Evolutionary conservation across 2,329 filamentous ascomycete species (phyloP).

Genomic region (Exophiala xenobiotica): DNA sequence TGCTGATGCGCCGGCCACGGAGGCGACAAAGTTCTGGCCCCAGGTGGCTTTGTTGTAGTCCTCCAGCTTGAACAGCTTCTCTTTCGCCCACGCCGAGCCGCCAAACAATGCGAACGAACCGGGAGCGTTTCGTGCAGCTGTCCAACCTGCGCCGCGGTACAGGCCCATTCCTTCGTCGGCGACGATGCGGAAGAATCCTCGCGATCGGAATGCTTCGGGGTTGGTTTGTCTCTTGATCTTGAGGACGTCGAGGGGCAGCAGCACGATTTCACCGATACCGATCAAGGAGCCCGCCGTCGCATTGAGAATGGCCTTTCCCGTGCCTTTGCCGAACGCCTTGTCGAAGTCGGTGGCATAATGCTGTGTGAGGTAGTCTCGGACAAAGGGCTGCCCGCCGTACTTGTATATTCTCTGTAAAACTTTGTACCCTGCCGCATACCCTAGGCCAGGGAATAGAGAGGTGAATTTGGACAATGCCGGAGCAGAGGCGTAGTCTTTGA

Average conservation of each 20-base stretch:
- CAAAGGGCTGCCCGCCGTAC: slow-evolving; percentile 95
- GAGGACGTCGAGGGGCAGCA: slow-evolving; percentile 91
- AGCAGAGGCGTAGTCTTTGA: slow-evolving; percentile 81
- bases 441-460: slow-evolving; percentile 92
- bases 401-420: slow-evolving; percentile 97
- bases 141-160: slow-evolving; percentile 97
- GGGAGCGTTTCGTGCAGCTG: slow-evolving; percentile 91
- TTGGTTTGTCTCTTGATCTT: slow-evolving; percentile 99
- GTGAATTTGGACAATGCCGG: slow-evolving; percentile 75
- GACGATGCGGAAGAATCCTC: slow-evolving; percentile 85
- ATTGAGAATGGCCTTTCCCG: slow-evolving; percentile 96
- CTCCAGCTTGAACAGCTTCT: slow-evolving; percentile 82
- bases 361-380: slow-evolving; percentile 78
- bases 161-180: slow-evolving; percentile 91
- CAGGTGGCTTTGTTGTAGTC: slow-evolving; percentile 96
- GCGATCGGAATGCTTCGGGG: slow-evolving; percentile 93
- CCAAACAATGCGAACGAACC: slow-evolving; percentile 98
- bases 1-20: slow-evolving; percentile 88
- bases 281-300: slow-evolving; percentile 93
- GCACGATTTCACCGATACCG: slow-evolving; percentile 93
- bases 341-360: slow-evolving; percentile 85
- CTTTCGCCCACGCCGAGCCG: slow-evolving; percentile 94
- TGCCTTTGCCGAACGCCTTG: slow-evolving; percentile 88
- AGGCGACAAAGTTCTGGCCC: slow-evolving; percentile 96
- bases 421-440: slow-evolving; percentile 98